Evolutionary conservation across 306 rosid genomes (phyloP), one percentile per base, ranked within the genome.

Genomic region (Quercus berberidifolia): DNA sequence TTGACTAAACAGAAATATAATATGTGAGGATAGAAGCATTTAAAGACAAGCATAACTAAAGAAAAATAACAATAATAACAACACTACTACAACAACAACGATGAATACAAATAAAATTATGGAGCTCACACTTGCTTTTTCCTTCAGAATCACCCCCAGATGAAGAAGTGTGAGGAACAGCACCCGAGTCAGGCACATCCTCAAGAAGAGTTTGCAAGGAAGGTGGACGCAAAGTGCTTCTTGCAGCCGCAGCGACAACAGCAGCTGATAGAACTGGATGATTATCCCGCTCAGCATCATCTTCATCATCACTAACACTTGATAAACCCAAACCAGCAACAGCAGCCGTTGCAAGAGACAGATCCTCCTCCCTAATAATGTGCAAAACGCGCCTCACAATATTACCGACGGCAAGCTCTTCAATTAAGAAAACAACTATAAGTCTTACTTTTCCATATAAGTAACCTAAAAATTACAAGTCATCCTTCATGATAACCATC

Each of bases 381-480:
- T 91, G 93, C 88, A 96, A 84, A 87, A 93, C 90, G 76, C 99
- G 98, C 90, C 99, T 93, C 80, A 88, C 98, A 67, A 96, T 93
- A 80, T 96, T 96, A 73, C 99, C 99, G 83, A 96, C 99, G 46
- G 99, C 96, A 57, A 96, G 88, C 90, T 96, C 99, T 96, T 91
- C 85, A 55, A 80, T 84, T 30, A 71, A 52, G 62, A 21, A 76
- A 63, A 87, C 55, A 62, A 55, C 2, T 56, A 38, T 52, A 38
- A 79, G 59, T 58, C 56, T 69, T 73, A 18, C 75, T 13, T 65
- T 33, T 18, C 54, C 65, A 41, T 71, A 74, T 62, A 26, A 43
- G 21, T 60, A 4, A 76, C 78, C 75, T 68, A 46, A 65, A 57
- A 63, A 56, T 43, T 25, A 15, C 41, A 68, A 35, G 58, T 3